Conservation (phyloP, 1,284 basidiomycete species). For the Boletus holoroseus region DNA sequence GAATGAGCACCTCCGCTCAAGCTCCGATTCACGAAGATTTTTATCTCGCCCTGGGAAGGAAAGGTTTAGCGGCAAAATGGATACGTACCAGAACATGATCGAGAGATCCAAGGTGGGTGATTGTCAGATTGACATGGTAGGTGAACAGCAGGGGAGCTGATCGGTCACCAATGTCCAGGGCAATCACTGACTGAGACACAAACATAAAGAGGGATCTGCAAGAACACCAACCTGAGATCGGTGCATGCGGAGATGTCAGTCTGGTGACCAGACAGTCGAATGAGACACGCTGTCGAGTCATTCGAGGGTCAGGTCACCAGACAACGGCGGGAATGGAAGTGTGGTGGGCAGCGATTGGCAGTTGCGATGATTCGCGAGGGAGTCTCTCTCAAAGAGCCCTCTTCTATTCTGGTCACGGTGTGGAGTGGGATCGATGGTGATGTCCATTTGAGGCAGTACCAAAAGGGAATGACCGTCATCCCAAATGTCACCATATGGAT, state of each 20-base stretch:
- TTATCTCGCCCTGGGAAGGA: not conserved
- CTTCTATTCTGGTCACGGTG: not conserved
- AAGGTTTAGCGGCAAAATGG: not conserved
- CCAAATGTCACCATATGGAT: not conserved
- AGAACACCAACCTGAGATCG: too few species aligned
- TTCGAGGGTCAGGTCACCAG: not conserved
- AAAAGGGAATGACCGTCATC: too few species aligned
- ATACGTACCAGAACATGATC: not conserved
- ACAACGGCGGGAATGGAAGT: too few species aligned
- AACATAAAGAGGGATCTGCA: too few species aligned
- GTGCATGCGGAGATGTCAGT: not conserved
- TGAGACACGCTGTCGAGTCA: not conserved
- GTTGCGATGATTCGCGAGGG: too few species aligned
- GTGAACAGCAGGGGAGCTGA: not conserved
- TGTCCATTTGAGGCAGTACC: too few species aligned
- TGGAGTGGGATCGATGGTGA: too few species aligned
- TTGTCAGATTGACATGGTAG: not conserved
- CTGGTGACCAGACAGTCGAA: not conserved
- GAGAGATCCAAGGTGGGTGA: not conserved
- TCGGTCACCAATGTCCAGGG: too few species aligned
- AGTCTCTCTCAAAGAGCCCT: not conserved
- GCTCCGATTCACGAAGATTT: not conserved
- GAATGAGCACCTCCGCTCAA: too few species aligned
- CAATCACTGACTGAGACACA: too few species aligned
- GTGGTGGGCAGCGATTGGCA: too few species aligned